A percentile compares a stretch with the other conserved stretches of the same genome.
Conservation (phyloP, 2,329 filamentous ascomycete genomes). For the Phialophora macrospora region DNA sequence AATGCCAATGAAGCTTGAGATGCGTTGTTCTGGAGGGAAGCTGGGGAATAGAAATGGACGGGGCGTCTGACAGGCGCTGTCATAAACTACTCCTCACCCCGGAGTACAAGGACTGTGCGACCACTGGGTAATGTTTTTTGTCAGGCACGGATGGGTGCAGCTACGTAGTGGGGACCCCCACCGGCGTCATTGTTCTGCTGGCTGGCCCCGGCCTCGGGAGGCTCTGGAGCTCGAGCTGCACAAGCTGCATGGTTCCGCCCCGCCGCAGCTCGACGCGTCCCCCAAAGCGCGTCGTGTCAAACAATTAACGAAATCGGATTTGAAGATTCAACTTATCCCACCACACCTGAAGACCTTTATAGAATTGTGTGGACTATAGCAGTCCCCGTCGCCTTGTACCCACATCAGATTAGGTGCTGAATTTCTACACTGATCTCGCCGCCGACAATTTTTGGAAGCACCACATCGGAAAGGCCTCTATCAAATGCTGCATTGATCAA, state of each 20-base stretch:
- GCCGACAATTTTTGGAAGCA: not conserved
- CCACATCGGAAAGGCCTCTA: not conserved
- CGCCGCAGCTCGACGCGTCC: constrained; percentile 5
- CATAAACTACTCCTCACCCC: no score
- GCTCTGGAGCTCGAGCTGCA: not conserved
- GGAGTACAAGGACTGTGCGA: no score
- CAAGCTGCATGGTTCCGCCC: constrained; percentile 11
- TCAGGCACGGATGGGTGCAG: not conserved
- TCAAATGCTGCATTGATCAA: not conserved
- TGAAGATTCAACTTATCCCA: not conserved
- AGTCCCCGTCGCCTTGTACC: not conserved
- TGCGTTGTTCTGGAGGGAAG: not conserved
- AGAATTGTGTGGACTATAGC: not conserved
- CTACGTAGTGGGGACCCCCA: no score
- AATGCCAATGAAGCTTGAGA: constrained; percentile 5
- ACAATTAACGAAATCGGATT: not conserved
- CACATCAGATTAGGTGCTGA: not conserved
- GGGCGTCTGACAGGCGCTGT: not conserved
- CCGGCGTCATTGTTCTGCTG: no score
- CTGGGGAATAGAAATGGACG: not conserved
- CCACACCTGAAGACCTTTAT: not conserved
- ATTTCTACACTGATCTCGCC: not conserved
- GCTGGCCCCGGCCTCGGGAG: not conserved
- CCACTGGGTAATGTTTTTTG: not conserved
- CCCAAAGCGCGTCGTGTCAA: constrained; percentile 13